phyloP scores from a whole-genome alignment of 2,329 filamentous ascomycete species.

The Penicillium sp. region DNA sequence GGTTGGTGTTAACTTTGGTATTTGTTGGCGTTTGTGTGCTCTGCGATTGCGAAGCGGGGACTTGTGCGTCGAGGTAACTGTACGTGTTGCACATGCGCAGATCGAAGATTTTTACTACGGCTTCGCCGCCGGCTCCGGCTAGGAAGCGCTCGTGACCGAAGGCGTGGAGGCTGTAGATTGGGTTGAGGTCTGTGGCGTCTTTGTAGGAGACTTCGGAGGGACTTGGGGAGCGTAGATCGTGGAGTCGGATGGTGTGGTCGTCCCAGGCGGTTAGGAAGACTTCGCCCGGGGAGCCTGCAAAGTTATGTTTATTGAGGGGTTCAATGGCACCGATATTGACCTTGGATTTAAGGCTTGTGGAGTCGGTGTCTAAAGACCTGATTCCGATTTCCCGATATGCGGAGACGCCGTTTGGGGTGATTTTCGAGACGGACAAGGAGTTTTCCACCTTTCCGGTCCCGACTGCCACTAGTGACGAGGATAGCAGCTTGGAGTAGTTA shows the following conservation, averaged over 20 bases:
- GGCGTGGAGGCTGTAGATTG: slow-evolving; percentile 58
- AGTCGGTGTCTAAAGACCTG: slow-evolving; percentile 34
- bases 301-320: slow-evolving; percentile 30
- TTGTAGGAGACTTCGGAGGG: slow-evolving; percentile 50
- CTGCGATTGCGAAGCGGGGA: background rate
- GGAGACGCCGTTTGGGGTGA: slow-evolving; percentile 47
- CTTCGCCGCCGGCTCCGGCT: slow-evolving; percentile 56
- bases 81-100: slow-evolving; percentile 50
- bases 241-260: slow-evolving; percentile 57
- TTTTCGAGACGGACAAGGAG: slow-evolving; percentile 51
- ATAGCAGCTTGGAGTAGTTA: slow-evolving; percentile 56
- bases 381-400: slow-evolving; percentile 37
- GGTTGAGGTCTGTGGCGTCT: slow-evolving; percentile 57
- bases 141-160: slow-evolving; percentile 58
- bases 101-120: slow-evolving; percentile 62
- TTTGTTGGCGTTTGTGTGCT: background rate
- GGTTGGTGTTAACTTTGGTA: background rate
- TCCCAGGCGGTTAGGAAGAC: slow-evolving; percentile 61
- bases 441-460: slow-evolving; percentile 45
- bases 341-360: slow-evolving; percentile 22
- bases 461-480: slow-evolving; percentile 50
- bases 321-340: slow-evolving; percentile 38
- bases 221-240: slow-evolving; percentile 57
- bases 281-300: slow-evolving; percentile 40
- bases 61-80: slow-evolving; percentile 31